Evolutionary conservation across 225 moss, liverwort and hornwort genomes (phyloP), one percentile per base, ranked within the genome.

Genomic region (Climacium dendroides): DNA sequence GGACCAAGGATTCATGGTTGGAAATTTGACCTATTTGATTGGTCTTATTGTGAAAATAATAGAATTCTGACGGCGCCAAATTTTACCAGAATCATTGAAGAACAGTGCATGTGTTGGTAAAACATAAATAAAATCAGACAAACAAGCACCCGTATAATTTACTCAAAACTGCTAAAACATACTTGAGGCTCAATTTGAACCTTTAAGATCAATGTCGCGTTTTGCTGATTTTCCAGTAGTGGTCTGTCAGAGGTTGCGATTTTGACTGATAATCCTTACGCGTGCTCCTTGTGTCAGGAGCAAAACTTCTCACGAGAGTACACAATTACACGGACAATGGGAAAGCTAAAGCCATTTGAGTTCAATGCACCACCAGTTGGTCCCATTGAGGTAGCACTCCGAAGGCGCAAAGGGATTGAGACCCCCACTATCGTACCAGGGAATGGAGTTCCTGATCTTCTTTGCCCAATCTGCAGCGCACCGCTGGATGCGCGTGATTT

Each of bases 301-400:
- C 97, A 99, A 88, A 99, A 99, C 86, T 89, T 92, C 81, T 92
- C 96, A 74, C 89, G 97, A 86, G 99, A 97, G 80, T 93, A 95
- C 50, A 94, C 97, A 66, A 97, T 99, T 41, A 94, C 95, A 16
- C 95, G 97, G 55, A 99, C 97, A 13, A 95, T 97, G 83, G 95
- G 95, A 48, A 99, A 99, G 86, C 80, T 97, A 73, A 99, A 92
- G 72, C 93, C 96, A 70, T 99, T 96, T 55, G 91, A 90, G 43
- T 97, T 97, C 85, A 99, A 99, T 79, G 90, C 88, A 61, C 89
- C 92, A 66, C 88, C 90, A 37, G 88, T 88, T 41, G 93, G 95
- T 89, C 91, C 95, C 39, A 80, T 88, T 72, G 91, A 90, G 74
- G 26, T 85, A 48, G 88, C 91, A 41, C 81, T 91, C 7, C 90